phyloP scores from a whole-genome alignment of 495 filamentous ascomycete species.

The Corynascus novoguineensis region DNA sequence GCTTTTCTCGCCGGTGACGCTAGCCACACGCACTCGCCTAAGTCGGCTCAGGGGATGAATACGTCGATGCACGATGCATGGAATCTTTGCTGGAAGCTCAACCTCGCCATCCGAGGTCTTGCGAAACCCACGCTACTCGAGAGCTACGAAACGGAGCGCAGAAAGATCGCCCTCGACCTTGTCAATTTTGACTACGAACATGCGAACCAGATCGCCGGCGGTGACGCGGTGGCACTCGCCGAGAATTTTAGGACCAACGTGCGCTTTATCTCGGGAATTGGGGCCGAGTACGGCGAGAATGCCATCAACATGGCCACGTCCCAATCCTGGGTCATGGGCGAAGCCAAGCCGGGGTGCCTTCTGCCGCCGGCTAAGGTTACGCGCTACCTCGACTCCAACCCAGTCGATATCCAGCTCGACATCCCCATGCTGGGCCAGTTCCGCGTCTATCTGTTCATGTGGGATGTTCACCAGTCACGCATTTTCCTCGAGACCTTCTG shows the following conservation, averaged over 20 bases:
- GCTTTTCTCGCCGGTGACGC: constrained; percentile 73
- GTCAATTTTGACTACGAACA: constrained; percentile 62
- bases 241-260: constrained; percentile 62
- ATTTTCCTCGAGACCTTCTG: constrained; percentile 52
- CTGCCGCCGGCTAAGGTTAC: constrained; percentile 59
- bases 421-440: constrained; percentile 68
- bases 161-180: constrained; percentile 57
- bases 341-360: constrained; percentile 52
- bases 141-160: constrained; percentile 62
- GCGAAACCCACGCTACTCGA: constrained; percentile 48
- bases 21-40: constrained; percentile 68
- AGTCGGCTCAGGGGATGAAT: constrained; percentile 77
- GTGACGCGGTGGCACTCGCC: constrained; percentile 51
- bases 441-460: constrained; percentile 59
- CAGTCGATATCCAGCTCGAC: constrained; percentile 65
- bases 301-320: constrained; percentile 46
- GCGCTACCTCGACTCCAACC: constrained; percentile 63
- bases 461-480: constrained; percentile 46
- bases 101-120: constrained; percentile 53
- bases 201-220: constrained; percentile 52
- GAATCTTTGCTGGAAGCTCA: constrained; percentile 74
- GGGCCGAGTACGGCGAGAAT: constrained; percentile 56
- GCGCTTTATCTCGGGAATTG: constrained; percentile 61
- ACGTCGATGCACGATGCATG: constrained; percentile 71
- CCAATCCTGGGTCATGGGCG: constrained; percentile 39